phyloP scores from a whole-genome alignment of 2,329 filamentous ascomycete genomes.

The Pyrenophora seminiperda region DNA sequence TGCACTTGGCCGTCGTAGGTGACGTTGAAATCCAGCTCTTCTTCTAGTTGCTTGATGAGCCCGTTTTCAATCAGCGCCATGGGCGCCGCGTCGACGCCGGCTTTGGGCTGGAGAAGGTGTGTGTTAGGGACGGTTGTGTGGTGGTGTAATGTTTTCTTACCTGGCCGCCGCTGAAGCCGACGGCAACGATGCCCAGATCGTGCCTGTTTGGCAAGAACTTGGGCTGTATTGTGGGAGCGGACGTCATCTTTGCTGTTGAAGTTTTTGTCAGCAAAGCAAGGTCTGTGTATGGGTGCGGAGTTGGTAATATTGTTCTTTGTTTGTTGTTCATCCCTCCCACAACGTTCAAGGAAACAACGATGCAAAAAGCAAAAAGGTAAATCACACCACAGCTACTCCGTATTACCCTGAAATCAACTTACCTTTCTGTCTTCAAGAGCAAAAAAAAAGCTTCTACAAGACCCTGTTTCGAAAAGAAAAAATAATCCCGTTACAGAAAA shows the following conservation, averaged over 20 bases:
- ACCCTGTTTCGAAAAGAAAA: no score
- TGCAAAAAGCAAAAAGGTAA: conserved; percentile 1
- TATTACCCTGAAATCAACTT: no score
- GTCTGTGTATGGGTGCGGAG: not conserved
- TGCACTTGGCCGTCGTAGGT: conserved; percentile 83
- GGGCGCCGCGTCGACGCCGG: conserved; percentile 88
- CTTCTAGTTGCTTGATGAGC: conserved; percentile 78
- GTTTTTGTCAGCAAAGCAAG: not conserved
- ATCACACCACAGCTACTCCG: not conserved
- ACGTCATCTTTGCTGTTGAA: conserved; percentile 52
- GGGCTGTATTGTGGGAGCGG: conserved; percentile 63
- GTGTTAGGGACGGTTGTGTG: conserved; percentile 5
- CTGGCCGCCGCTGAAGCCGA: conserved; percentile 96
- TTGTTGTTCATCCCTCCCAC: not conserved
- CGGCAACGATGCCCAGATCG: conserved; percentile 88
- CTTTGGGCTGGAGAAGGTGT: conserved; percentile 69
- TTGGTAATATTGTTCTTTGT: not conserved
- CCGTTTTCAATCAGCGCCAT: conserved; percentile 87
- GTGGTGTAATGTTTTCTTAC: conserved; percentile 57
- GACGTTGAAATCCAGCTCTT: conserved; percentile 87
- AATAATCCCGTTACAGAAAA: no score
- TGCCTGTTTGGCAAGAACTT: conserved; percentile 81
- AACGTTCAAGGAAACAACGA: no score
- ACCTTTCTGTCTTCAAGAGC: no score
- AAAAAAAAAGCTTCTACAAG: no score